Conservation (phyloP, 192 early-diverging fungal genomes). For the Backusella westeae region DNA sequence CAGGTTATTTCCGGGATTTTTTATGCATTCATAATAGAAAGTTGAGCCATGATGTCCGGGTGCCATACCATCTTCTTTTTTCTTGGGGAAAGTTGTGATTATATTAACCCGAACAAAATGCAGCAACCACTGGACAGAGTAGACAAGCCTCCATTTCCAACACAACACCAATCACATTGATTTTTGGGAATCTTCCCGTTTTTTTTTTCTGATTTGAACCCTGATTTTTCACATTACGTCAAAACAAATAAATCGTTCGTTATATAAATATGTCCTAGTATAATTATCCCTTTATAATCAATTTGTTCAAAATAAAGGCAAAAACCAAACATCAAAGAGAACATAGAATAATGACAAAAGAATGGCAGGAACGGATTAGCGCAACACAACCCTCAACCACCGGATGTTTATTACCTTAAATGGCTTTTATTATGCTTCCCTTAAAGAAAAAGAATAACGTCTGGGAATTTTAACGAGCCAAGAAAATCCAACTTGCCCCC, state of each 20-base stretch:
- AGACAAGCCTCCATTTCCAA: not conserved
- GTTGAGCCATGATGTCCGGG: no score
- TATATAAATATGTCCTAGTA: not conserved
- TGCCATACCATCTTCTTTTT: no score
- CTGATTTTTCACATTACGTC: not conserved
- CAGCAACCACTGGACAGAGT: not conserved
- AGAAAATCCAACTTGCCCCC: not conserved
- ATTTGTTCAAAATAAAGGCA: not conserved
- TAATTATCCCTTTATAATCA: not conserved
- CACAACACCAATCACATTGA: not conserved
- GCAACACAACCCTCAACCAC: not conserved
- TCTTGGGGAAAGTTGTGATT: not conserved
- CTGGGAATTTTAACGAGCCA: not conserved
- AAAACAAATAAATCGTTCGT: not conserved
- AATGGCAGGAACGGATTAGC: not conserved
- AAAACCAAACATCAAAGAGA: not conserved
- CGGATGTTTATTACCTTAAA: conserved; percentile 1
- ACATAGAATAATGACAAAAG: not conserved
- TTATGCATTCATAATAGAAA: no score
- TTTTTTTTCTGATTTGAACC: not conserved
- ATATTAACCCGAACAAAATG: not conserved
- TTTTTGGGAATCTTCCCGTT: not conserved
- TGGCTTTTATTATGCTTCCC: not conserved
- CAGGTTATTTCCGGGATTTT: no score
- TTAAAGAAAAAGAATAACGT: not conserved